Evolutionary conservation across 306 rosid genomes (phyloP).

Genomic region (Fragaria vesca): DNA sequence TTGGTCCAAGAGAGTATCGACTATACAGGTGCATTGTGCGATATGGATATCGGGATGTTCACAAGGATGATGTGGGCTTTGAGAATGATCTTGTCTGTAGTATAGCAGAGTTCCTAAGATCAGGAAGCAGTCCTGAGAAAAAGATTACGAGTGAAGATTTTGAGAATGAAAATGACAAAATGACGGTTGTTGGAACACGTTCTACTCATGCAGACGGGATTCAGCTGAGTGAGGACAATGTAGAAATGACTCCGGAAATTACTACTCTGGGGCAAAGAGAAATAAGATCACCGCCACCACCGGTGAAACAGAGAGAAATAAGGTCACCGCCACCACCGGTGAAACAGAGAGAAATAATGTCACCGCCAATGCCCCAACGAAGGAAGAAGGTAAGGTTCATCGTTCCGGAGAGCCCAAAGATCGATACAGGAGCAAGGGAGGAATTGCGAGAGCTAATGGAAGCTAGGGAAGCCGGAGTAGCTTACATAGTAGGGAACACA

Average conservation of each 20-base stretch:
- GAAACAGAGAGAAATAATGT: constrained; percentile 50
- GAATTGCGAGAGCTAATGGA: constrained; percentile 75
- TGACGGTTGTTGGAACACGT: constrained; percentile 71
- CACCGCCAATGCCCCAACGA: constrained; percentile 40
- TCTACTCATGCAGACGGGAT: constrained; percentile 48
- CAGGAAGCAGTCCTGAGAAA: constrained; percentile 25
- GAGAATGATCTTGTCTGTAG: constrained; percentile 86
- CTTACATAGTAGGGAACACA: constrained; percentile 74
- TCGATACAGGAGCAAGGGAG: constrained; percentile 42
- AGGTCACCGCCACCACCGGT: constrained; percentile 50
- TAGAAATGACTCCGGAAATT: constrained; percentile 34
- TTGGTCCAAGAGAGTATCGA: constrained; percentile 70
- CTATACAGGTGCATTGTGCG: constrained; percentile 81
- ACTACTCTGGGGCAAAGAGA: constrained; percentile 29
- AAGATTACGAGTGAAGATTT: constrained; percentile 27
- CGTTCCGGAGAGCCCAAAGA: constrained; percentile 70
- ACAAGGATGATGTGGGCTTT: constrained; percentile 75
- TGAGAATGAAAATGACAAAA: constrained; percentile 39
- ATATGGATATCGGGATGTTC: constrained; percentile 83
- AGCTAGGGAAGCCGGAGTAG: constrained; percentile 82
- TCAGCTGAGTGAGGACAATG: constrained; percentile 34
- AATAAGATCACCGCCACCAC: constrained; percentile 48
- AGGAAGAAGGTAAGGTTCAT: constrained; percentile 77
- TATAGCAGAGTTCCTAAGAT: constrained; percentile 80
- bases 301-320: constrained; percentile 45